Evolutionary conservation across 768 basidiomycete species (phyloP).

Genomic region (Pleurotus salmoneostramineus): DNA sequence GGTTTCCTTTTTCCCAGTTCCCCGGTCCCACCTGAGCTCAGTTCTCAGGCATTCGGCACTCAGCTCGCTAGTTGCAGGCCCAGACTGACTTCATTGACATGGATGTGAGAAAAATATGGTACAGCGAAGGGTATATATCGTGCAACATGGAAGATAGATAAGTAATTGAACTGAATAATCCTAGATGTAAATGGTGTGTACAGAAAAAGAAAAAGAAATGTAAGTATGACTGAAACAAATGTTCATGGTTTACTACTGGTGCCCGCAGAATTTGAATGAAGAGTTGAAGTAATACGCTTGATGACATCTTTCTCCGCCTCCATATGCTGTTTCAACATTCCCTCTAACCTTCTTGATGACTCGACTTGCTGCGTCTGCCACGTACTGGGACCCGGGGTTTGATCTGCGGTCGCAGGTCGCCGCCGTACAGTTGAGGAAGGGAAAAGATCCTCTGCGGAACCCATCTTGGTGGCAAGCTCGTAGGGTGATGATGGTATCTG

Average conservation of each 20-base stretch:
- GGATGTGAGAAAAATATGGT: slow-evolving; percentile 1
- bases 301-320: slow-evolving; percentile 79
- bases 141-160: slow-evolving; percentile 5
- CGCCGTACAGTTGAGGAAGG: slow-evolving; percentile 1
- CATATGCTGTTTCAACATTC: slow-evolving; percentile 79
- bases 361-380: slow-evolving; percentile 43
- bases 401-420: slow-evolving; percentile 20
- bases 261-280: slow-evolving; percentile 8
- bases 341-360: slow-evolving; percentile 65
- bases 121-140: slow-evolving; percentile 8
- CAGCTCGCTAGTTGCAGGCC: not conserved
- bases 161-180: slow-evolving; percentile 20
- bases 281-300: slow-evolving; percentile 63
- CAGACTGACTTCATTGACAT: not conserved
- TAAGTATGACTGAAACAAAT: slow-evolving; percentile 8
- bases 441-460: slow-evolving; percentile 15
- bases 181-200: slow-evolving; percentile 16
- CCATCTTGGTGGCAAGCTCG: slow-evolving; percentile 42
- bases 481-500: slow-evolving; percentile 33
- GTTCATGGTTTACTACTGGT: slow-evolving; percentile 18
- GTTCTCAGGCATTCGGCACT: not conserved
- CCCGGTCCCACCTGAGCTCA: not conserved
- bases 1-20: not conserved
- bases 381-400: slow-evolving; percentile 18
- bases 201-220: not conserved